phyloP scores from a whole-genome alignment of 495 filamentous ascomycete species.

The Friedmanniomyces simplex region DNA sequence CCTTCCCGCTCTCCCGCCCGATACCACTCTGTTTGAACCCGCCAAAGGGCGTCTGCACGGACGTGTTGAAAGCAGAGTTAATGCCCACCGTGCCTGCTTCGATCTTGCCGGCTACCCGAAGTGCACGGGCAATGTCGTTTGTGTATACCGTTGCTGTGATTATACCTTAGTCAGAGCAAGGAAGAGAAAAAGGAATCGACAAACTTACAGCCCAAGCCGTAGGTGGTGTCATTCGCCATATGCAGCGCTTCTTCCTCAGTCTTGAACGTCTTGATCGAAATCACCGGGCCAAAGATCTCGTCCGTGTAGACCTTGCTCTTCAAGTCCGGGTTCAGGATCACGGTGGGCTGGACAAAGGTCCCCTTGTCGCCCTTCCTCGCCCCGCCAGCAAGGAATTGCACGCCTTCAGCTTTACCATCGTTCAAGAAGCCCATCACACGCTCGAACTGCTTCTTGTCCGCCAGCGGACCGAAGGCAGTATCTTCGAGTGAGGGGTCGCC shows the following conservation, averaged over 20 bases:
- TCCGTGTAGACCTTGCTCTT: slow-evolving; percentile 38
- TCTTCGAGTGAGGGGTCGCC: slow-evolving; percentile 20
- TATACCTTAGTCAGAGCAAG: slow-evolving; percentile 1
- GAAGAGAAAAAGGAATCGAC: background rate
- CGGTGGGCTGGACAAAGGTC: slow-evolving; percentile 39
- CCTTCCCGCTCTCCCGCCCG: slow-evolving; percentile 37
- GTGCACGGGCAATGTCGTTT: slow-evolving; percentile 39
- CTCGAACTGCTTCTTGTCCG: slow-evolving; percentile 31
- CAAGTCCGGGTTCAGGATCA: slow-evolving; percentile 37
- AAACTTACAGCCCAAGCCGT: slow-evolving; percentile 30
- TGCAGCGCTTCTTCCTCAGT: slow-evolving; percentile 43
- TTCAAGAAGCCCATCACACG: slow-evolving; percentile 28
- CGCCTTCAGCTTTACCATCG: slow-evolving; percentile 23
- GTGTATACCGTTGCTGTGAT: slow-evolving; percentile 37
- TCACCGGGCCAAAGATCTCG: slow-evolving; percentile 47
- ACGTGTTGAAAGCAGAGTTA: slow-evolving; percentile 38
- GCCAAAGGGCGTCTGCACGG: slow-evolving; percentile 38
- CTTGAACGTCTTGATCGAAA: slow-evolving; percentile 41
- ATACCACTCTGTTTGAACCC: slow-evolving; percentile 43
- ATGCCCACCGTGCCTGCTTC: slow-evolving; percentile 45
- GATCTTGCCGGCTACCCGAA: slow-evolving; percentile 40
- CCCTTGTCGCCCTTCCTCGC: slow-evolving; percentile 27
- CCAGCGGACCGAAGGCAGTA: slow-evolving; percentile 28
- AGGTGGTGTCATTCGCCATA: slow-evolving; percentile 41
- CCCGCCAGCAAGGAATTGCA: slow-evolving; percentile 25